These are phyloP conservation scores for Trichosanthes cucumerina DNA, from an alignment of 306 rosid genomes.

Conservation along the genomic window DNA sequence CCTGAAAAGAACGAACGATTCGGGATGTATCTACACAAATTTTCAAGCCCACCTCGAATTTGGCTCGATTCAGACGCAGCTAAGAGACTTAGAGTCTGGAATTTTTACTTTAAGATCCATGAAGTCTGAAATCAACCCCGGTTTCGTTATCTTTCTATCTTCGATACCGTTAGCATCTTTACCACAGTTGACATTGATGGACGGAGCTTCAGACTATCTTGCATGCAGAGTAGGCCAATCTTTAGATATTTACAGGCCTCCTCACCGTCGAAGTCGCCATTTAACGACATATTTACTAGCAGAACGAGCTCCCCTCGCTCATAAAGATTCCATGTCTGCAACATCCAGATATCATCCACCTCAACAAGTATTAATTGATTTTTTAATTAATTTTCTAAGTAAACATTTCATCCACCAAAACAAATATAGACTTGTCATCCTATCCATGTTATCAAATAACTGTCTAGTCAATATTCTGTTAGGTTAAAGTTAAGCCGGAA, in stretches of 20 bases:
- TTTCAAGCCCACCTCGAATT: no score
- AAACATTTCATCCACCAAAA: no score
- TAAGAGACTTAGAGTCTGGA: neutral
- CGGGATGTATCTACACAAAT: neutral
- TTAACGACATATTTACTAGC: constrained; percentile 46
- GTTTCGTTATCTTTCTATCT: constrained; percentile 48
- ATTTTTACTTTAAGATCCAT: constrained; percentile 62
- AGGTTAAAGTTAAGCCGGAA: no score
- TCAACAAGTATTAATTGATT: no score
- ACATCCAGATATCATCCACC: neutral
- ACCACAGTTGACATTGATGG: constrained; percentile 91
- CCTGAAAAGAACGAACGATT: constrained; percentile 14
- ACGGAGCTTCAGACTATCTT: constrained; percentile 66
- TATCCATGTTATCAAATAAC: no score
- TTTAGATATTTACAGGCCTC: constrained; percentile 69
- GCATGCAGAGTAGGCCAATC: constrained; percentile 88
- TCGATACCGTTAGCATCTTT: constrained; percentile 57
- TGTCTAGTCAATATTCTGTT: no score
- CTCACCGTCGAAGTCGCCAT: constrained; percentile 66
- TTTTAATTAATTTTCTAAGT: no score
- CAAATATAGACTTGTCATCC: no score
- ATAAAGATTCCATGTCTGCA: constrained; percentile 67
- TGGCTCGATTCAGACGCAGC: no score
- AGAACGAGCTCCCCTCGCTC: constrained; percentile 52
- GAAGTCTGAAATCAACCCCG: constrained; percentile 78